Evolutionary conservation across 495 filamentous ascomycete species (phyloP).

Genomic region (Penicillium pulvis): DNA sequence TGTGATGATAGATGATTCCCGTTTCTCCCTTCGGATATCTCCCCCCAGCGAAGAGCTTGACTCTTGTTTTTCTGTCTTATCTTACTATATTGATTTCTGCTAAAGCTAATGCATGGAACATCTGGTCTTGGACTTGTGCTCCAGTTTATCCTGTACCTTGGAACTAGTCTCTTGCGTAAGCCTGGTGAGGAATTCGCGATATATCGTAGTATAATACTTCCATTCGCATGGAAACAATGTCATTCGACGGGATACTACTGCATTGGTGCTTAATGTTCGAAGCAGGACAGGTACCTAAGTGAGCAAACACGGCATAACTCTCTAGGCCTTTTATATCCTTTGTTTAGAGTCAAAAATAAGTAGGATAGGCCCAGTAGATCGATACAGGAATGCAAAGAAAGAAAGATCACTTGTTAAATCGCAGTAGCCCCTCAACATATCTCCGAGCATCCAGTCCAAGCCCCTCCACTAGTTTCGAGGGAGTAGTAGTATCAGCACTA

Average conservation of each 20-base stretch:
- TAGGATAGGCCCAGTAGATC: neutral
- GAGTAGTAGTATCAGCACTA: slow-evolving; percentile 55
- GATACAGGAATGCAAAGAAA: slow-evolving; percentile 1
- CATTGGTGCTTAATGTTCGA: no score
- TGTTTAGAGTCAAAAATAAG: neutral
- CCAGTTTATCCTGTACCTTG: neutral
- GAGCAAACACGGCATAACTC: no score
- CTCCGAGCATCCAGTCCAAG: slow-evolving; percentile 83
- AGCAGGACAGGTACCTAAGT: no score
- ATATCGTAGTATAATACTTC: neutral
- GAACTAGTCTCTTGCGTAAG: neutral
- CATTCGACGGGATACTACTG: no score
- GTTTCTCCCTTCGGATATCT: slow-evolving; percentile 27
- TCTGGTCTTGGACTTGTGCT: slow-evolving; percentile 13
- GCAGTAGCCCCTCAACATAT: slow-evolving; percentile 84
- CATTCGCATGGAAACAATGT: no score
- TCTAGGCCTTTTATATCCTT: neutral
- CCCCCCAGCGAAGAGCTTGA: slow-evolving; percentile 29
- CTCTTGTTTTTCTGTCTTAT: slow-evolving; percentile 23
- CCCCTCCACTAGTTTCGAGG: slow-evolving; percentile 74
- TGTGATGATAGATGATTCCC: slow-evolving; percentile 42
- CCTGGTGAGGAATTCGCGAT: neutral
- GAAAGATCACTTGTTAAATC: slow-evolving; percentile 61
- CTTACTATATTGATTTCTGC: slow-evolving; percentile 24
- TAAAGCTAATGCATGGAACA: slow-evolving; percentile 46